These are phyloP conservation scores for Naumovozyma dairenensis DNA, from an alignment of 805 yeast genomes.

Conservation along the genomic window DNA sequence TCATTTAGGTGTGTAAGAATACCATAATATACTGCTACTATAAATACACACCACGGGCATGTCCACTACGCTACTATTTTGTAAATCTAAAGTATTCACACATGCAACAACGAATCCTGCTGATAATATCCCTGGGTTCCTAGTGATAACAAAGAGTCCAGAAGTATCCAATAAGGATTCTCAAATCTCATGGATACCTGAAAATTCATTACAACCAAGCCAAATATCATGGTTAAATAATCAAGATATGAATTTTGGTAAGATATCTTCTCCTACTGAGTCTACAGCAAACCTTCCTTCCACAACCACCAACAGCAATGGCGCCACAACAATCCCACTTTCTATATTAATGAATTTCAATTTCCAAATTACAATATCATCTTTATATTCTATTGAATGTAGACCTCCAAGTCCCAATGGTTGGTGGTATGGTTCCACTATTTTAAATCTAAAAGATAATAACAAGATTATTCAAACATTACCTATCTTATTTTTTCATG, in stretches of 20 bases:
- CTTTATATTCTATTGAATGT: conserved; percentile 68
- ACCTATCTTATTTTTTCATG: conserved; percentile 89
- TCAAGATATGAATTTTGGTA: no score
- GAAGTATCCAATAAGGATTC: conserved; percentile 36
- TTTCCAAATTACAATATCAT: conserved; percentile 34
- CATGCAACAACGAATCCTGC: conserved; percentile 68
- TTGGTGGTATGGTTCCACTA: conserved; percentile 86
- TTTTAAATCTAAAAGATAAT: conserved; percentile 50
- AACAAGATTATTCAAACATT: conserved; percentile 49
- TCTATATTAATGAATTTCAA: no score
- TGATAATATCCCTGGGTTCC: conserved; percentile 74
- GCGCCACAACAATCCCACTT: no score
- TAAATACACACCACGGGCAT: no score
- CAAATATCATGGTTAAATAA: conserved; percentile 11
- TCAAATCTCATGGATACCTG: conserved; percentile 22
- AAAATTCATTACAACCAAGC: conserved; percentile 6
- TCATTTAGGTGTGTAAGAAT: no score
- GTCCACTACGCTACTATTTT: conserved; percentile 25
- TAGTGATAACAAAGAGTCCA: conserved; percentile 50
- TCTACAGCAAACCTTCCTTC: no score
- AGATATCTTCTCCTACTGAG: no score
- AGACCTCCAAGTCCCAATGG: conserved; percentile 70
- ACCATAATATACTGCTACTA: no score
- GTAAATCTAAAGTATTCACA: conserved; percentile 65
- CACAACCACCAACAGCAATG: no score